phyloP scores from a whole-genome alignment of 75 land plant genomes.

The Pinus tabuliformis region DNA sequence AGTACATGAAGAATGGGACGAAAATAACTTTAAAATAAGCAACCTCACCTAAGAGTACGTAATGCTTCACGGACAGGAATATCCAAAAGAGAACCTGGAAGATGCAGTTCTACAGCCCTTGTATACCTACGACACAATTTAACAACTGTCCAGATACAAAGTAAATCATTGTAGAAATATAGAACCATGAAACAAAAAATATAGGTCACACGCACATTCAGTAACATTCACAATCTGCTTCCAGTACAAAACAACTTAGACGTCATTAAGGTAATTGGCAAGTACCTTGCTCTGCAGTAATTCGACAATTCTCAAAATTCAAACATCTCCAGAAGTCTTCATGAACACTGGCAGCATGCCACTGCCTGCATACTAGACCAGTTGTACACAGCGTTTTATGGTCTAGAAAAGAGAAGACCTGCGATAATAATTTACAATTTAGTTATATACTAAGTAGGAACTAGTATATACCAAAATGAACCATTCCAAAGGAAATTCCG shows the following conservation, averaged over 20 bases:
- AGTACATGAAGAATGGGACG: neutral
- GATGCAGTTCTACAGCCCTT: conserved; percentile 2
- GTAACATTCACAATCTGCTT: too few relatives aligned
- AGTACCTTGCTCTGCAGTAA: conserved; percentile 65
- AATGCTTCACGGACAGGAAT: conserved; percentile 2
- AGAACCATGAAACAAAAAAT: too few relatives aligned
- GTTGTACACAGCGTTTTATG: conserved; percentile 72
- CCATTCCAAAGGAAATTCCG: neutral
- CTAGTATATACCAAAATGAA: neutral
- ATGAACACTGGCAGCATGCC: conserved; percentile 88
- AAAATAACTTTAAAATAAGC: neutral
- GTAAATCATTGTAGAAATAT: neutral
- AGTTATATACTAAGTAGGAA: neutral
- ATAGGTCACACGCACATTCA: too few relatives aligned
- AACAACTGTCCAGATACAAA: neutral
- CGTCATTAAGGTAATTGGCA: too few relatives aligned
- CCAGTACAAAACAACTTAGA: too few relatives aligned
- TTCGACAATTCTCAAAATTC: conserved; percentile 70
- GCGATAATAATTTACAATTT: neutral
- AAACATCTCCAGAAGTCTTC: conserved; percentile 97
- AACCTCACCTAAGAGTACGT: conserved; percentile 1
- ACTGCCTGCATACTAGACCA: conserved; percentile 87
- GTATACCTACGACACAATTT: conserved; percentile 5
- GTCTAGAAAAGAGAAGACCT: conserved; percentile 95
- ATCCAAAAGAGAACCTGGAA: conserved; percentile 3